These are phyloP conservation scores for Phytophthora constricta DNA, from an alignment of 352 stramenopile species.

Conservation along the genomic window DNA sequence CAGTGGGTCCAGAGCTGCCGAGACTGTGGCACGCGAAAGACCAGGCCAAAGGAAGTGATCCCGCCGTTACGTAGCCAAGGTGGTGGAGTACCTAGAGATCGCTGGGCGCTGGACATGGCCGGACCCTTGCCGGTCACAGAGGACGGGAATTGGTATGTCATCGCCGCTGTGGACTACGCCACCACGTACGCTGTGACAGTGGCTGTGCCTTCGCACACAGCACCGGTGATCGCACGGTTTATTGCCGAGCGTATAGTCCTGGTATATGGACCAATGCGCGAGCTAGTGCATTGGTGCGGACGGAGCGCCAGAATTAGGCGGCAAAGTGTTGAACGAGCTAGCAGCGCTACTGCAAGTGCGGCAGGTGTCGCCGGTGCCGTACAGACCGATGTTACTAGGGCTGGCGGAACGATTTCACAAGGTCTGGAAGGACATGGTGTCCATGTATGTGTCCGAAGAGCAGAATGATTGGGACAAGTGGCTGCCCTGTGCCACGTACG, in stretches of 20 bases:
- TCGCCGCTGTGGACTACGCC: constrained; percentile 21
- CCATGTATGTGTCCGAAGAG: constrained; percentile 11
- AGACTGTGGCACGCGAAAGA: too few relatives aligned
- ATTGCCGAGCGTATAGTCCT: constrained; percentile 12
- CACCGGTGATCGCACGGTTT: constrained; percentile 9
- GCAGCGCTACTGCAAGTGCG: constrained; percentile 12
- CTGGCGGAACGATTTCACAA: constrained; percentile 24
- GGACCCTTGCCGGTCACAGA: too few relatives aligned
- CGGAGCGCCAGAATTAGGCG: constrained; percentile 18
- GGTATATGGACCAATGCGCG: constrained; percentile 12
- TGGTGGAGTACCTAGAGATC: too few relatives aligned
- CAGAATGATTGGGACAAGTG: constrained; percentile 29
- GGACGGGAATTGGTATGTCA: too few relatives aligned
- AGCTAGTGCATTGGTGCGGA: constrained; percentile 28
- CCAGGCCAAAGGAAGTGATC: too few relatives aligned
- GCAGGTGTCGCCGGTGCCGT: constrained; percentile 21
- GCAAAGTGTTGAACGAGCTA: constrained; percentile 1
- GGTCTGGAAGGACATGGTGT: constrained; percentile 31
- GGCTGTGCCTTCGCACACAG: not conserved
- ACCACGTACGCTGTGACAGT: constrained; percentile 13
- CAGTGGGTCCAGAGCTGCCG: too few relatives aligned
- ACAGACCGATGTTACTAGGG: constrained; percentile 13
- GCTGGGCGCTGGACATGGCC: too few relatives aligned
- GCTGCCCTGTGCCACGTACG: constrained; percentile 12
- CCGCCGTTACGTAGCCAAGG: too few relatives aligned